Percentiles rank a stretch among this genome's conserved stretches.
These are phyloP conservation scores for Boletus speciosus DNA, from an alignment of 768 basidiomycete species.

Conservation along the genomic window DNA sequence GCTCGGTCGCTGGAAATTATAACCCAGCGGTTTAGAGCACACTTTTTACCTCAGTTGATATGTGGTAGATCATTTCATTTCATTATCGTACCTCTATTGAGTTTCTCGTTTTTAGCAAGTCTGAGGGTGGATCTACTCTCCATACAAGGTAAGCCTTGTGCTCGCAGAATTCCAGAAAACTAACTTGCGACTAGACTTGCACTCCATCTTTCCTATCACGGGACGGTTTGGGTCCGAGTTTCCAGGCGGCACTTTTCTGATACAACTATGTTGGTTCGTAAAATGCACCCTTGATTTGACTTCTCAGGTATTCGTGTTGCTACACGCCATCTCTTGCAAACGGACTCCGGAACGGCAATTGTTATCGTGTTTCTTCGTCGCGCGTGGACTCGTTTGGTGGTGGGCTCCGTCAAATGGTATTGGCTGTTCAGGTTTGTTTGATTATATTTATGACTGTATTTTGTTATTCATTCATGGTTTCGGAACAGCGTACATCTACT, in stretches of 20 bases:
- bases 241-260: constrained; percentile 35
- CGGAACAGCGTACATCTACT: constrained; percentile 38
- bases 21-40: constrained; percentile 32
- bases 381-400: constrained; percentile 31
- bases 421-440: constrained; percentile 33
- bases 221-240: constrained; percentile 31
- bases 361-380: constrained; percentile 27
- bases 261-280: constrained; percentile 20
- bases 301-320: constrained; percentile 24
- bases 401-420: constrained; percentile 34
- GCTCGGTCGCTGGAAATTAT: constrained; percentile 18
- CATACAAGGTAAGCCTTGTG: constrained; percentile 13
- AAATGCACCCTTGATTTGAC: constrained; percentile 24
- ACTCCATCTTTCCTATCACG: constrained; percentile 13
- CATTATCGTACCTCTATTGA: constrained; percentile 5
- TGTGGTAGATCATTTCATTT: constrained; percentile 25
- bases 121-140: constrained; percentile 23
- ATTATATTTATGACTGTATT: background rate
- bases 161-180: background rate
- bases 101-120: constrained; percentile 15
- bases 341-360: constrained; percentile 26
- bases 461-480: background rate
- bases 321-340: constrained; percentile 15
- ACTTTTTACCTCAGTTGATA: constrained; percentile 40
- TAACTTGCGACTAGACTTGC: constrained; percentile 13